These are phyloP conservation scores for Talaromyces atroroseus DNA, from an alignment of 2,329 filamentous ascomycete species.

Conservation along the genomic window DNA sequence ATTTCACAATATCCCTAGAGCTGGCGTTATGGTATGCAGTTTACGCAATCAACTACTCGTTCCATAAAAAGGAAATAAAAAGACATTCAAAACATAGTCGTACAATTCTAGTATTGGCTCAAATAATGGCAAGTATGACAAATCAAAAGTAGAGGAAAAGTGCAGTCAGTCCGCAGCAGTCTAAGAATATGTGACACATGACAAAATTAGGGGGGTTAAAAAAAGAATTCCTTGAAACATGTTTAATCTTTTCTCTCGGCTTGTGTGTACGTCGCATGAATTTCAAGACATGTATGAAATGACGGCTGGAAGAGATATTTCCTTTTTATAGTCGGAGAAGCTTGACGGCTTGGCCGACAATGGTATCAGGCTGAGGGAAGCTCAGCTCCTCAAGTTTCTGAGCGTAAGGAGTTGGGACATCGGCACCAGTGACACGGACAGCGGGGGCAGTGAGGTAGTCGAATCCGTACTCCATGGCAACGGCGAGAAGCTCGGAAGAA, in stretches of 20 bases:
- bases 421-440: constrained; percentile 89
- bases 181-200: constrained; percentile 31
- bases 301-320: not conserved
- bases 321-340: constrained; percentile 65
- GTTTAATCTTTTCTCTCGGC: not conserved
- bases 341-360: constrained; percentile 84
- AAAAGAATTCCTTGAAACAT: not conserved
- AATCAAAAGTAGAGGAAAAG: constrained; percentile 17
- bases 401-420: constrained; percentile 95
- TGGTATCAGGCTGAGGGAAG: constrained; percentile 86
- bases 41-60: no score
- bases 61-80: no score
- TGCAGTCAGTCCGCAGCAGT: constrained; percentile 17
- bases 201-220: constrained; percentile 21
- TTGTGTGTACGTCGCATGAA: constrained; percentile 5
- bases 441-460: constrained; percentile 95
- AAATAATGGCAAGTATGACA: constrained; percentile 20
- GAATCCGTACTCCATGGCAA: constrained; percentile 96
- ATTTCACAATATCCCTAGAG: not conserved
- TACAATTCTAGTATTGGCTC: constrained; percentile 17
- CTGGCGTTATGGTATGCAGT: not conserved
- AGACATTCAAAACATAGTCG: constrained; percentile 14
- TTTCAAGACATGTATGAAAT: not conserved
- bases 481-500: constrained; percentile 82
- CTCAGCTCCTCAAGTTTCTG: constrained; percentile 87